These are phyloP conservation scores for Cryptococcus sp. DNA, from an alignment of 1,284 basidiomycete genomes.

Conservation along the genomic window DNA sequence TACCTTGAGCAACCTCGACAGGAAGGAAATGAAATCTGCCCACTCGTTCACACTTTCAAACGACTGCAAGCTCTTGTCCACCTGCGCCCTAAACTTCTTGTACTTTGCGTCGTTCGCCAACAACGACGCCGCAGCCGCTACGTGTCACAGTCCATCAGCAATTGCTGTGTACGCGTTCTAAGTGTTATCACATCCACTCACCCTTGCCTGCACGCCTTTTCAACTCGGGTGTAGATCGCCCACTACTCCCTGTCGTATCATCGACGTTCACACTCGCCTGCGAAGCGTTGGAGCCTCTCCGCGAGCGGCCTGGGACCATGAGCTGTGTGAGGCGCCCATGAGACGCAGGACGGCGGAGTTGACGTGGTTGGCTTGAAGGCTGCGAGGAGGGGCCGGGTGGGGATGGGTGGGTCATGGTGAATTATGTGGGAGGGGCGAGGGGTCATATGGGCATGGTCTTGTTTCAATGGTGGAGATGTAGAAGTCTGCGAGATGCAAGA, in stretches of 20 bases:
- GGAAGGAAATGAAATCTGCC: slow-evolving; percentile 98
- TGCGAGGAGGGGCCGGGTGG: slow-evolving; percentile 7
- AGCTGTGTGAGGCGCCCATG: slow-evolving; percentile 37
- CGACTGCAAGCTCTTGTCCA: slow-evolving; percentile 86
- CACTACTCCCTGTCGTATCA: slow-evolving; percentile 20
- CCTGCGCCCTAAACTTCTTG: slow-evolving; percentile 86
- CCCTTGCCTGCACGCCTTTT: slow-evolving; percentile 37
- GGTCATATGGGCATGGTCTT: too few species aligned
- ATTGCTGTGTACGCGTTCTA: neutral
- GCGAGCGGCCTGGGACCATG: slow-evolving; percentile 36
- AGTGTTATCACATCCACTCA: slow-evolving; percentile 18
- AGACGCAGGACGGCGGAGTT: slow-evolving; percentile 34
- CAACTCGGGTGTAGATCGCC: slow-evolving; percentile 43
- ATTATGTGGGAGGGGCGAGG: too few species aligned
- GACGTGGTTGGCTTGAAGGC: slow-evolving; percentile 9
- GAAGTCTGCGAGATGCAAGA: neutral
- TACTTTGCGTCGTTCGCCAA: slow-evolving; percentile 74
- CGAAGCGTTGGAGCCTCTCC: slow-evolving; percentile 34
- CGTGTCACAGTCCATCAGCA: neutral
- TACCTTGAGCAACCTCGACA: slow-evolving; percentile 92
- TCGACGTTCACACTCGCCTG: slow-evolving; percentile 30
- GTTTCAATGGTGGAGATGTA: too few species aligned
- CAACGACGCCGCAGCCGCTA: slow-evolving; percentile 37
- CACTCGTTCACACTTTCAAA: slow-evolving; percentile 98
- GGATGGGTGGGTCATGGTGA: neutral